A percentile compares a stretch with the other conserved stretches of the same genome.
Evolutionary conservation across 441 rosid species (phyloP).

Genomic region (Aleurites moluccanus): DNA sequence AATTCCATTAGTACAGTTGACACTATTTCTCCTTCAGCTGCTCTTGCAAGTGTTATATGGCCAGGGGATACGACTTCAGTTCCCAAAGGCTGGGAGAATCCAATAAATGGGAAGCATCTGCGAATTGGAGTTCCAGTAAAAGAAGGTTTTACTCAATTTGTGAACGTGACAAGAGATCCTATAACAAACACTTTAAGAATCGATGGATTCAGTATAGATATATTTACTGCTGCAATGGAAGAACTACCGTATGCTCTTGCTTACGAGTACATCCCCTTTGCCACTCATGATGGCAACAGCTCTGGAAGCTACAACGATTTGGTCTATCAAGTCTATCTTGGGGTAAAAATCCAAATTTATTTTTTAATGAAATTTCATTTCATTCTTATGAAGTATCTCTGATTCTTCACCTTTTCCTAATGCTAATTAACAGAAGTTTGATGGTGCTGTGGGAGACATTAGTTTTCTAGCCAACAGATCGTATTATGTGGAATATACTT

Average conservation of each 20-base stretch:
- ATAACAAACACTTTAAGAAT: not conserved
- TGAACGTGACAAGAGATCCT: conserved; percentile 34
- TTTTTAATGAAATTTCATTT: no score
- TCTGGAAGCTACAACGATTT: conserved; percentile 39
- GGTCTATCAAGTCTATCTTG: conserved; percentile 41
- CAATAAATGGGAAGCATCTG: conserved; percentile 37
- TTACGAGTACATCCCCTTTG: conserved; percentile 41
- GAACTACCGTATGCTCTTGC: conserved; percentile 41
- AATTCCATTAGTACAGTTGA: conserved; percentile 2
- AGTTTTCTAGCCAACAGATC: conserved; percentile 49
- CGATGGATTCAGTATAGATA: conserved; percentile 48
- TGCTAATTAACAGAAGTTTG: conserved; percentile 31
- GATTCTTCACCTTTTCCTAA: no score
- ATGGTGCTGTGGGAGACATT: conserved; percentile 54
- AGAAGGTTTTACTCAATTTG: conserved; percentile 38
- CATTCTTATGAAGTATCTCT: no score
- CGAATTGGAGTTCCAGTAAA: conserved; percentile 45
- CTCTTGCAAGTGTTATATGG: conserved; percentile 42
- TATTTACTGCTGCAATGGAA: conserved; percentile 41
- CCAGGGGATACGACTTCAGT: conserved; percentile 46
- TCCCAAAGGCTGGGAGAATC: conserved; percentile 64
- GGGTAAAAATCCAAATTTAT: conserved; percentile 11
- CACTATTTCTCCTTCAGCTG: no score
- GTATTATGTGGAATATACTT: conserved; percentile 47
- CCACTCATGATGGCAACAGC: conserved; percentile 21